Conservation (phyloP, 2,329 filamentous ascomycete species). For the Didymella segeticola region DNA sequence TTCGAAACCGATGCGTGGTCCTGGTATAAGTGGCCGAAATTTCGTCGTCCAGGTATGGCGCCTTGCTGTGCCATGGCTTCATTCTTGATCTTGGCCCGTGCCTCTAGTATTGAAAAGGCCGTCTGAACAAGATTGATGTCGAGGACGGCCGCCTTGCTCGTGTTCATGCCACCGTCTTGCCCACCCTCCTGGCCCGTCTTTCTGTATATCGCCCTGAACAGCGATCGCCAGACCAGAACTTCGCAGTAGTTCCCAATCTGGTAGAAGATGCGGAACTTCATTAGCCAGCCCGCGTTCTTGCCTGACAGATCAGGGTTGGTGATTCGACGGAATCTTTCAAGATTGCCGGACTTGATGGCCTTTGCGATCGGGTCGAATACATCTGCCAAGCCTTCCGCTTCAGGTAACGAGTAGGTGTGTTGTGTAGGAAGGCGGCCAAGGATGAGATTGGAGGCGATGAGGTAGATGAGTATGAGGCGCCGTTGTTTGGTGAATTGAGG, state of each 20-base stretch:
- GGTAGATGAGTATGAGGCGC: conserved; percentile 79
- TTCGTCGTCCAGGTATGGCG: conserved; percentile 46
- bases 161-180: conserved; percentile 60
- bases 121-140: conserved; percentile 72
- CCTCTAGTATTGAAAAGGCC: conserved; percentile 71
- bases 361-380: conserved; percentile 76
- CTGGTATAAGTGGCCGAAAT: conserved; percentile 56
- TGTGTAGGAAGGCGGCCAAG: conserved; percentile 81
- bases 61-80: conserved; percentile 38
- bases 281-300: conserved; percentile 67
- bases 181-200: conserved; percentile 74
- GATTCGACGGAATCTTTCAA: conserved; percentile 74
- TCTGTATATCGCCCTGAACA: conserved; percentile 79
- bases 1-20: conserved; percentile 54
- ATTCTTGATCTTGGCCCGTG: conserved; percentile 47
- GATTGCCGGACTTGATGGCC: conserved; percentile 76
- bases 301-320: conserved; percentile 56
- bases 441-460: conserved; percentile 82
- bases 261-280: conserved; percentile 76
- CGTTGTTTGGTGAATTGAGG: conserved; percentile 69
- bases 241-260: conserved; percentile 79
- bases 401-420: conserved; percentile 70
- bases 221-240: conserved; percentile 81
- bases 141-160: conserved; percentile 71
- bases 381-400: conserved; percentile 68